Evolutionary conservation across 106 monocot species (phyloP), one percentile per base, ranked within the genome.

Genomic region (Dendrobium huoshanense): DNA sequence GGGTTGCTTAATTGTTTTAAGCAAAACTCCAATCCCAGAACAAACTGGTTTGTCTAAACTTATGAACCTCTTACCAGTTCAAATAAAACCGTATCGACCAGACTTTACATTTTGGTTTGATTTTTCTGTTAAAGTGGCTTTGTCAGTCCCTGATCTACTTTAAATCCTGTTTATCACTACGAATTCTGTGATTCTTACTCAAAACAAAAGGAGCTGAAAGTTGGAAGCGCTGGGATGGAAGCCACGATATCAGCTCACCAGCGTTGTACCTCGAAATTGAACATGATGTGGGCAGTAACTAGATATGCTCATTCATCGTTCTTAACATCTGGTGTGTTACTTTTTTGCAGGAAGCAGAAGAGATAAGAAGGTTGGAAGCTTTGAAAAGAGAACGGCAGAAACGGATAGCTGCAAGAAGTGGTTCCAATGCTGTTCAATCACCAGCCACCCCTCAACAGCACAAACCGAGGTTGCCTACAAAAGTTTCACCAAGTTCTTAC

Each of bases 371-470:
- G 51, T 84, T 98, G 77, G 98, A 98, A 80, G 95, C 88, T 79
- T 82, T 98, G 64, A 98, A 93, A 91, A 77, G 81, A 79, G 95
- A 98, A 72, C 75, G 98, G 15, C 88, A 98, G 83, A 95, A 91
- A 84, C 88, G 92, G 83, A 98, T 98, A 70, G 95, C 92, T 56
- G 89, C 98, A 72, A 98, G 88, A 85, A 83, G 73, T 41, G 74
- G 81, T 77, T 89, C 86, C 22, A 86, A 67, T 58, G 4, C 78
- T 74, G 64, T 75, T 84, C 85, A 87, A 17, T 76, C 87, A 22
- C 72, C 85, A 79, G 45, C 75, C 75, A 80, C 84, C 19, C 55
- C 83, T 70, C 78, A 88, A 47, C 84, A 83, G 18, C 78, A 68
- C 90, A 77, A 81, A 79, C 65, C 74, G 2, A 74, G 43, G 41